Evolutionary conservation across 768 basidiomycete species (phyloP).

Genomic region (Astraeus odoratus): DNA sequence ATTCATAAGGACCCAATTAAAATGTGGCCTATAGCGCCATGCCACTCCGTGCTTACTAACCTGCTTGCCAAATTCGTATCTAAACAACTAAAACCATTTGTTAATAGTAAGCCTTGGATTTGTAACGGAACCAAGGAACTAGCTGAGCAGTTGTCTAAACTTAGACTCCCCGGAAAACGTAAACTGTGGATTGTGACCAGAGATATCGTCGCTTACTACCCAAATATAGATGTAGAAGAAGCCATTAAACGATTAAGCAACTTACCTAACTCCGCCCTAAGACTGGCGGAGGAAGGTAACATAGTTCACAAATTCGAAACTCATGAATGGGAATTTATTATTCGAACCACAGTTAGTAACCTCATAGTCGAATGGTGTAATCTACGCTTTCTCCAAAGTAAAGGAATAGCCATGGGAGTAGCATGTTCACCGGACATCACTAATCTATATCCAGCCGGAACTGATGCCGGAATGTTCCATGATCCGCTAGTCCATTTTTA

Average conservation of each 20-base stretch:
- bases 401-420: conserved; percentile 13
- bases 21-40: conserved; percentile 3
- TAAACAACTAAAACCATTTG: neutral
- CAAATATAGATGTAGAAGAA: neutral
- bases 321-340: neutral
- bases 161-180: neutral
- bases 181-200: conserved; percentile 1
- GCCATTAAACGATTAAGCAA: neutral
- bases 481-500: conserved; percentile 1
- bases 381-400: conserved; percentile 1
- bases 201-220: conserved; percentile 9
- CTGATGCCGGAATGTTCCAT: neutral
- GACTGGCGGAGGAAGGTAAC: neutral
- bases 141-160: neutral
- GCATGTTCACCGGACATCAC: conserved; percentile 9
- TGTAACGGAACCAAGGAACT: neutral
- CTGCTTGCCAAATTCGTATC: no score
- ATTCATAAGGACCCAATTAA: conserved; percentile 2
- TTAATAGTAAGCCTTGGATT: neutral
- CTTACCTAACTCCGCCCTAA: neutral
- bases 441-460: conserved; percentile 9
- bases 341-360: neutral
- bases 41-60: conserved; percentile 4
- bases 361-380: conserved; percentile 5
- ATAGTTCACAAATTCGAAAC: neutral